Conservation (phyloP, 2,329 filamentous ascomycete genomes). For the Ceratocystis colombiana region DNA sequence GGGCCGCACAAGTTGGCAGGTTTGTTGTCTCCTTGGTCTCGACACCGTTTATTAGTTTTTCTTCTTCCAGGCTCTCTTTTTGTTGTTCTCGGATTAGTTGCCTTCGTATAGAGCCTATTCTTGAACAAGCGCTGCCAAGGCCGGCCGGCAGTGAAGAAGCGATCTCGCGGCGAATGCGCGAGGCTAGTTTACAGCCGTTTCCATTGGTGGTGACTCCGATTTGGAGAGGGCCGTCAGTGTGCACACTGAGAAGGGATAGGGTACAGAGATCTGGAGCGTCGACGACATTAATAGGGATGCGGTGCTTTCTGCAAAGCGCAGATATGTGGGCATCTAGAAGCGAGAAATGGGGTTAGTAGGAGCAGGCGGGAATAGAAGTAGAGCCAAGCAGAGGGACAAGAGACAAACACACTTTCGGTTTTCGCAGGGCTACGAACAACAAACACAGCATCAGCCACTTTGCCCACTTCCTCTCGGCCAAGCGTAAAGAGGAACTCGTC, state of each 20-base stretch:
- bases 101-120: slow-evolving; percentile 62
- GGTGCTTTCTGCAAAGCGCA: slow-evolving; percentile 60
- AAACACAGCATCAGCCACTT: slow-evolving; percentile 84
- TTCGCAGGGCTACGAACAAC: slow-evolving; percentile 45
- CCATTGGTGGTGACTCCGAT: slow-evolving; percentile 94
- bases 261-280: slow-evolving; percentile 80
- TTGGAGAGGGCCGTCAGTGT: slow-evolving; percentile 83
- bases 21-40: not conserved
- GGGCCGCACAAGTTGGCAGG: slow-evolving; percentile 28
- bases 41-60: not conserved
- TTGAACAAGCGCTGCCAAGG: slow-evolving; percentile 65
- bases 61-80: slow-evolving; percentile 30
- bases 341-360: not conserved
- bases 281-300: slow-evolving; percentile 87
- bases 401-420: not conserved
- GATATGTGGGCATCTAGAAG: slow-evolving; percentile 56
- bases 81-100: slow-evolving; percentile 64
- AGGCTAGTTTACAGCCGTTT: slow-evolving; percentile 84
- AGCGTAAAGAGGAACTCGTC: slow-evolving; percentile 63
- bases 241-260: slow-evolving; percentile 79
- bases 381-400: not conserved
- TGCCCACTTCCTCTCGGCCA: slow-evolving; percentile 67
- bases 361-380: not conserved
- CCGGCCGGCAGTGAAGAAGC: slow-evolving; percentile 64
- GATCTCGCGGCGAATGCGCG: slow-evolving; percentile 79